Evolutionary conservation across 108 stramenopile genomes (phyloP).

Genomic region (Skeletonema marinoi): DNA sequence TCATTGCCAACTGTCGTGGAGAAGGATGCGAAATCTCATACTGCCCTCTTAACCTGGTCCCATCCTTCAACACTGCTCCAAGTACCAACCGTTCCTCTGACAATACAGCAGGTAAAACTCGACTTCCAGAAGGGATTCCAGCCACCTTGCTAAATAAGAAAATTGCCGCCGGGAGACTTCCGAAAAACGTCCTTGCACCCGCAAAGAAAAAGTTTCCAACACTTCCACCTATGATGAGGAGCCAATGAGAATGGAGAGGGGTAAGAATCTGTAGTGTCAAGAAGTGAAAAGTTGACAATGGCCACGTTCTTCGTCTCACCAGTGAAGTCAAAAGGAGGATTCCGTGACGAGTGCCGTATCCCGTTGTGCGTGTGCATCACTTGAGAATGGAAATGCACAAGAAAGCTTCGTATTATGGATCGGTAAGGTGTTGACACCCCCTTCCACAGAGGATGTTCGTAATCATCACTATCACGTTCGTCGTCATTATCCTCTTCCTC

Average conservation of each 20-base stretch:
- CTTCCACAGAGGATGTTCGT: conserved; percentile 41
- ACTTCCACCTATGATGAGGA: too few relatives aligned
- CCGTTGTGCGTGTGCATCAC: conserved; percentile 47
- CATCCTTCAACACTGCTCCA: conserved; percentile 41
- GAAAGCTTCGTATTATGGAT: conserved; percentile 45
- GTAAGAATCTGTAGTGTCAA: too few relatives aligned
- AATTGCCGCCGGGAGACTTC: conserved; percentile 42
- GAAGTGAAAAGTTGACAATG: too few relatives aligned
- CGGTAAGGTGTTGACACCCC: conserved; percentile 43
- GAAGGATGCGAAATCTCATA: conserved; percentile 48
- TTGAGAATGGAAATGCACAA: conserved; percentile 43
- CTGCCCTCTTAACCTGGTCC: conserved; percentile 43
- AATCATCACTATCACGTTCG: conserved; percentile 3
- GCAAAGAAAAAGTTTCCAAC: conserved; percentile 54
- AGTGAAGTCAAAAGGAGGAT: conserved; percentile 41
- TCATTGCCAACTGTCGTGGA: neutral
- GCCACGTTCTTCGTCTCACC: too few relatives aligned
- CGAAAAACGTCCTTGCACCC: conserved; percentile 48
- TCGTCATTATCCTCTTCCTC: neutral
- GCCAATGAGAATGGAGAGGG: too few relatives aligned
- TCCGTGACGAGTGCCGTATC: conserved; percentile 9
- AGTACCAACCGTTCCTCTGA: conserved; percentile 45
- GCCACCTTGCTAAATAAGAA: conserved; percentile 49
- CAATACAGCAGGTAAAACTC: conserved; percentile 49
- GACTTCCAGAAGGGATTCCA: conserved; percentile 39